A percentile compares a stretch with the other conserved stretches of the same genome.
Conservation (phyloP, 2,329 filamentous ascomycete genomes). For the Penicillium sp. region DNA sequence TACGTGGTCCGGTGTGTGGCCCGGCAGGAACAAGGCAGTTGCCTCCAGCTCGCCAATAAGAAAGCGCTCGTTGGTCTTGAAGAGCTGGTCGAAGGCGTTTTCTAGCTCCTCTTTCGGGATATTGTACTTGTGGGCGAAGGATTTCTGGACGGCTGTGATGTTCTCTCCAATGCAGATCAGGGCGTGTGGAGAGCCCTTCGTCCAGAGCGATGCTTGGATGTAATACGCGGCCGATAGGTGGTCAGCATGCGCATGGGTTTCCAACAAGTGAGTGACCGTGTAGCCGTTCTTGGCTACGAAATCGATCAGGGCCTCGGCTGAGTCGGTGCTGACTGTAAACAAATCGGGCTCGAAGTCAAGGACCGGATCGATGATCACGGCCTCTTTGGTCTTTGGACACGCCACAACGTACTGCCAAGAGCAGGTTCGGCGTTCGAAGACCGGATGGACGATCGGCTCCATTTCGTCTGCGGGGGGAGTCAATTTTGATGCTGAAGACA, state of each 20-base stretch:
- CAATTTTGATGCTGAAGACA: too few relatives aligned
- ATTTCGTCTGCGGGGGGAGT: not conserved
- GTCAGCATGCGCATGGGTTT: slow-evolving; percentile 62
- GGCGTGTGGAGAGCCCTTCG: slow-evolving; percentile 29
- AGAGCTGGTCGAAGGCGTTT: slow-evolving; percentile 53
- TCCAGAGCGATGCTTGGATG: slow-evolving; percentile 47
- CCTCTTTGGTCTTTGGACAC: slow-evolving; percentile 47
- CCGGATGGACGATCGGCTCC: slow-evolving; percentile 40
- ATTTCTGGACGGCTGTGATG: slow-evolving; percentile 52
- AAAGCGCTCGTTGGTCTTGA: slow-evolving; percentile 55
- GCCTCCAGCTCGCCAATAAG: slow-evolving; percentile 49
- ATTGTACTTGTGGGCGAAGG: slow-evolving; percentile 52
- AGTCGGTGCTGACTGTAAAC: slow-evolving; percentile 45
- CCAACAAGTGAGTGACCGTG: slow-evolving; percentile 51
- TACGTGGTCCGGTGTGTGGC: slow-evolving; percentile 60
- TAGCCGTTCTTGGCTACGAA: slow-evolving; percentile 46
- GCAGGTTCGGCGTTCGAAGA: slow-evolving; percentile 46
- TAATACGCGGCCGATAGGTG: slow-evolving; percentile 59
- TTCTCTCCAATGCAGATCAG: slow-evolving; percentile 58
- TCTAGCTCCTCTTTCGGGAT: slow-evolving; percentile 46
- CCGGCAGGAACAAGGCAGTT: slow-evolving; percentile 55
- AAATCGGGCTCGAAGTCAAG: slow-evolving; percentile 52
- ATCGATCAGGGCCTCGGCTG: slow-evolving; percentile 52
- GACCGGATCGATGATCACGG: slow-evolving; percentile 60
- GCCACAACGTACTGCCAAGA: slow-evolving; percentile 62